Conservation (phyloP, 75 land plant genomes). For the Picea sitchensis region DNA sequence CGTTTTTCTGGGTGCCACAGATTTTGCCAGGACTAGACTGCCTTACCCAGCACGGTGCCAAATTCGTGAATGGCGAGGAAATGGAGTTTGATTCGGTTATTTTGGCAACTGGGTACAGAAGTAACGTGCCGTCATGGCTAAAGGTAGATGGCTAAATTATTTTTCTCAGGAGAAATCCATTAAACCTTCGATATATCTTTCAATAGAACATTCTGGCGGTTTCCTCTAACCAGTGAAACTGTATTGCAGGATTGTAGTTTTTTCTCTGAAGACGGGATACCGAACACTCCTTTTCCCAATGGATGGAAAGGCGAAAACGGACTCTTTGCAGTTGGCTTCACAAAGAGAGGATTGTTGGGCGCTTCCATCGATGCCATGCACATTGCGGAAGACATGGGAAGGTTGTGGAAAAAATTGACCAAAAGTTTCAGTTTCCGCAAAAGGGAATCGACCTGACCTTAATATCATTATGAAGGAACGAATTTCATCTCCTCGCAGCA, state of each 20-base stretch:
- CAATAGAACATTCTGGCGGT: too few relatives aligned
- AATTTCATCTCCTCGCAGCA: too few relatives aligned
- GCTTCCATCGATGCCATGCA: slow-evolving; percentile 20
- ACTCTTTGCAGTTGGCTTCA: slow-evolving; percentile 21
- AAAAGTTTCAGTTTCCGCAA: background rate
- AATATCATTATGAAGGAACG: too few relatives aligned
- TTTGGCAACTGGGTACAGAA: slow-evolving; percentile 81
- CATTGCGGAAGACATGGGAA: slow-evolving; percentile 16
- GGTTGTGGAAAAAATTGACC: background rate
- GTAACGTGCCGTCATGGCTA: slow-evolving; percentile 77
- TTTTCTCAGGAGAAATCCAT: too few relatives aligned
- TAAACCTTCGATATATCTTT: too few relatives aligned
- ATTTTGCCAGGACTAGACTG: slow-evolving; percentile 20
- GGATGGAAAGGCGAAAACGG: slow-evolving; percentile 7
- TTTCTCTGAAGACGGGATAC: background rate
- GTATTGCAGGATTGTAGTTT: background rate
- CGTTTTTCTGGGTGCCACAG: slow-evolving; percentile 1
- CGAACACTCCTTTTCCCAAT: slow-evolving; percentile 2
- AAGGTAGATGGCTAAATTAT: slow-evolving; percentile 28
- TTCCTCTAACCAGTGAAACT: too few relatives aligned
- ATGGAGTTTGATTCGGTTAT: slow-evolving; percentile 62
- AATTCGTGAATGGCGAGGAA: slow-evolving; percentile 47
- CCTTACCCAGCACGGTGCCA: slow-evolving; percentile 29
- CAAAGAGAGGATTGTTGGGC: slow-evolving; percentile 17
- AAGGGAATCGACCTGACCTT: too few relatives aligned